phyloP scores from a whole-genome alignment of 306 rosid species.

The Lathyrus aphaca region DNA sequence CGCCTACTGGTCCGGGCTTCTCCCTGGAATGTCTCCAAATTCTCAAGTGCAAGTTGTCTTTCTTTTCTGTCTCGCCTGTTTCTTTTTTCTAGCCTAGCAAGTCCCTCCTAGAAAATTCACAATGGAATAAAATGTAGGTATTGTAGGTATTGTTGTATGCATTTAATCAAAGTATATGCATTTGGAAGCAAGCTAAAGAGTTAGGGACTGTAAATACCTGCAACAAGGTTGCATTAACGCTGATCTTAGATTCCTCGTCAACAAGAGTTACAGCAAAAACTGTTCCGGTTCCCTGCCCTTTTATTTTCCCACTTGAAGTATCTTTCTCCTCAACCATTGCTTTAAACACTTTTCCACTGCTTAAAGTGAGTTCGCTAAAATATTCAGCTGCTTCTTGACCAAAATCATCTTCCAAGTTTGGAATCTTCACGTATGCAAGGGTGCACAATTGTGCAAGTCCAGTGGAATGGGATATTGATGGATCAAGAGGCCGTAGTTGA shows the following conservation, averaged over 20 bases:
- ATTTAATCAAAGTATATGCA: background rate
- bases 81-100: slow-evolving; percentile 77
- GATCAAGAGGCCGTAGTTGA: slow-evolving; percentile 78
- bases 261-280: slow-evolving; percentile 74
- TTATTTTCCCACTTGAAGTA: slow-evolving; percentile 79
- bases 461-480: slow-evolving; percentile 77
- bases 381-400: slow-evolving; percentile 95
- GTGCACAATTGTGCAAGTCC: slow-evolving; percentile 90
- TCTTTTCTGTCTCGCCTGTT: slow-evolving; percentile 78
- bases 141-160: background rate
- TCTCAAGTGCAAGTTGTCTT: slow-evolving; percentile 66
- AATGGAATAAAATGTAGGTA: slow-evolving; percentile 1
- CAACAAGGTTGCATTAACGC: slow-evolving; percentile 83
- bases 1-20: slow-evolving; percentile 71
- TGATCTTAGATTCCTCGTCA: slow-evolving; percentile 81
- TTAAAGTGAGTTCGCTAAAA: slow-evolving; percentile 65
- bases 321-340: slow-evolving; percentile 93
- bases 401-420: slow-evolving; percentile 82
- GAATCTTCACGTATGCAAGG: slow-evolving; percentile 88
- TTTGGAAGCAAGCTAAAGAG: background rate
- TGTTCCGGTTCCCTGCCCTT: slow-evolving; percentile 95
- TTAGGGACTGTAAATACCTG: slow-evolving; percentile 53
- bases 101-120: slow-evolving; percentile 78
- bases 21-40: slow-evolving; percentile 75
- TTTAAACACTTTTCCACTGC: slow-evolving; percentile 69